Base-by-base conservation (phyloP, 2,329 filamentous ascomycete species). In the Madurella mycetomatis region DNA sequence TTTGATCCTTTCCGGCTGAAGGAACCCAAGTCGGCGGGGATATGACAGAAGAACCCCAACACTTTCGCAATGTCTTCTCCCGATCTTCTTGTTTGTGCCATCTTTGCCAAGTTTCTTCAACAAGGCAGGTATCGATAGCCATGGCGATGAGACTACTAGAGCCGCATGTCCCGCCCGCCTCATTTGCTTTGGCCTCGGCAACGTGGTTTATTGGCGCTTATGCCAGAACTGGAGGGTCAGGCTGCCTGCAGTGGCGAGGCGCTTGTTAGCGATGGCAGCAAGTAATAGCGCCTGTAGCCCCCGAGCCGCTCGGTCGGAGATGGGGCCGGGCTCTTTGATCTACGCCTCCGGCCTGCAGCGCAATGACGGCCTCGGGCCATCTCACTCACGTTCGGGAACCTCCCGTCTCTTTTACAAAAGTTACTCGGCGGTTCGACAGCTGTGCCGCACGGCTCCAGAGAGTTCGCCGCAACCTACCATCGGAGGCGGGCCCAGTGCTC, bases 401-500 rank as follows among this genome's bases (percentile, higher is more conserved):
- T 45, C 45, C 51, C 50, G 42, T 51, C 25, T 48, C 39, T 40
- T 16, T 13, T 40, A 37, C 41, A 15, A n/a, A 31, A 30, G 46
- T 37, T 15, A 49, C 25, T 25, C 25, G 25, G 25, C 25, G 25
- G 25, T 25, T 25, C 25, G 25, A 25, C 25, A 49, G 48, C 48
- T 34, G 55, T 53, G 55, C 55, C 52, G 32, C 49, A 55, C 52
- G 51, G 48, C 47, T 53, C 54, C 47, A 53, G 45, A 49, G 13
- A 25, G 25, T 15, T 32, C 15, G 41, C 41, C 13, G 31, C 44
- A 18, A 34, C 31, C 5, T 13, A 34, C 16, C 32, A 25, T 25
- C 25, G 7, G 7, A 25, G 25, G 25, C 25, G 25, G 25, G 25
- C 25, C 25, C 25, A 25, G 7, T 7, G 25, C 25, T 25, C 25